Percentiles rank a stretch among this genome's conserved stretches.
phyloP scores from a whole-genome alignment of 2,329 filamentous ascomycete species.

The Thermomyces lanuginosus region DNA sequence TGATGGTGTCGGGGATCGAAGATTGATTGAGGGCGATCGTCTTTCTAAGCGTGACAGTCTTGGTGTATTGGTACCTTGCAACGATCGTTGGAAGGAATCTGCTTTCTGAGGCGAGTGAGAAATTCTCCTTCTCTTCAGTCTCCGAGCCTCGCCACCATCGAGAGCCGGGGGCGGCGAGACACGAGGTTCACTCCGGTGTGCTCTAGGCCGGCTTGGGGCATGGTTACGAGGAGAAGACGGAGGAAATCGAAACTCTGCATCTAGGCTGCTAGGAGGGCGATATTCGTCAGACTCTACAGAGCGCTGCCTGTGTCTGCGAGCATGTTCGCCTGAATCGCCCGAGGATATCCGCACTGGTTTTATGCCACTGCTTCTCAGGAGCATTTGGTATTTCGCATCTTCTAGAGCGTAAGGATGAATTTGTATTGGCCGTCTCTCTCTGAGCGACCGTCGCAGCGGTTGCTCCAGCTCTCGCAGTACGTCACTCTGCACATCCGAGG shows the following conservation, averaged over 20 bases:
- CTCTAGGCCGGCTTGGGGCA: slow-evolving; percentile 3
- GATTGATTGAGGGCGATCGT: too few species aligned
- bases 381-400: slow-evolving; percentile 27
- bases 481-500: slow-evolving; percentile 14
- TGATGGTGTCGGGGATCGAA: slow-evolving; percentile 26
- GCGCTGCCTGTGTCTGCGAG: slow-evolving; percentile 12
- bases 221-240: slow-evolving; percentile 13
- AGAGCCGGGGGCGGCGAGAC: too few species aligned
- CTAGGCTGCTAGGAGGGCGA: slow-evolving; percentile 18
- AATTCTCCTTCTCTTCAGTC: slow-evolving; percentile 25
- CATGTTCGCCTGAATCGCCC: slow-evolving; percentile 3
- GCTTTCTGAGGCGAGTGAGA: slow-evolving; percentile 9
- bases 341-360: slow-evolving; percentile 23
- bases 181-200: slow-evolving; percentile 1
- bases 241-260: slow-evolving; percentile 16
- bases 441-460: slow-evolving; percentile 19
- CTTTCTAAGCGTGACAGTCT: too few species aligned
- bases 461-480: slow-evolving; percentile 13
- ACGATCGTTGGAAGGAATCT: slow-evolving; percentile 6
- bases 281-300: slow-evolving; percentile 15
- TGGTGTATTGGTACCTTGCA: too few species aligned
- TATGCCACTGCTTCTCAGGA: slow-evolving; percentile 26
- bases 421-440: slow-evolving; percentile 33
- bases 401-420: slow-evolving; percentile 33
- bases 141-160: slow-evolving; percentile 9